phyloP scores from a whole-genome alignment of 441 rosid genomes.

The Bocquillonia castaneifolia region DNA sequence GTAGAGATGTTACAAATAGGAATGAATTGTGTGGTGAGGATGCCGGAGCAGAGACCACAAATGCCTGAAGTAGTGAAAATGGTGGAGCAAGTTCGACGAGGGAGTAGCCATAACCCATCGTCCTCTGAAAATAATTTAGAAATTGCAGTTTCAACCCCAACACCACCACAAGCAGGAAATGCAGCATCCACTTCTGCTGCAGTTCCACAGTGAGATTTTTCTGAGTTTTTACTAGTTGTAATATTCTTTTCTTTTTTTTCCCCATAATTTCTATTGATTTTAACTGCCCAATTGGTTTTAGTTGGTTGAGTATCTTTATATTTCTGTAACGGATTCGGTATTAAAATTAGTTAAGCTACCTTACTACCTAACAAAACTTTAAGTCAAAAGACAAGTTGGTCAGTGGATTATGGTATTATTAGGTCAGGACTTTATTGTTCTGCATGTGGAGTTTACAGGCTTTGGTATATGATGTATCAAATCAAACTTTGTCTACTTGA shows the following conservation, averaged over 20 bases:
- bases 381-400: slow-evolving; percentile 21
- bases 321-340: slow-evolving; percentile 8
- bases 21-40: slow-evolving; percentile 63
- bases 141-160: slow-evolving; percentile 42
- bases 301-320: slow-evolving; percentile 8
- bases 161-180: slow-evolving; percentile 38
- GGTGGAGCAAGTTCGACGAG: slow-evolving; percentile 64
- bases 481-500: neutral
- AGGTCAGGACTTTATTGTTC: slow-evolving; percentile 11
- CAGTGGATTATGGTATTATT: slow-evolving; percentile 12
- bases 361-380: slow-evolving; percentile 7
- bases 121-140: slow-evolving; percentile 46
- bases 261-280: neutral
- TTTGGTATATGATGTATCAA: slow-evolving; percentile 15
- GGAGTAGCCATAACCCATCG: slow-evolving; percentile 23
- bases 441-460: slow-evolving; percentile 10
- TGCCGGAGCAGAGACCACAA: slow-evolving; percentile 71
- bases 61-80: slow-evolving; percentile 57
- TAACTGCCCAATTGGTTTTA: slow-evolving; percentile 10
- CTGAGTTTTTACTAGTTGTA: slow-evolving; percentile 2
- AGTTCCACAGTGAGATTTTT: slow-evolving; percentile 26
- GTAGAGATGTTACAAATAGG: slow-evolving; percentile 90
- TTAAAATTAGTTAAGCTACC: slow-evolving; percentile 23
- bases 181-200: slow-evolving; percentile 44
- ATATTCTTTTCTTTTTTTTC: neutral